Percentiles rank a stretch among this genome's conserved stretches.
These are phyloP conservation scores for Ophiorrhiza pumila DNA, from an alignment of 257 asterid species.

Conservation along the genomic window DNA sequence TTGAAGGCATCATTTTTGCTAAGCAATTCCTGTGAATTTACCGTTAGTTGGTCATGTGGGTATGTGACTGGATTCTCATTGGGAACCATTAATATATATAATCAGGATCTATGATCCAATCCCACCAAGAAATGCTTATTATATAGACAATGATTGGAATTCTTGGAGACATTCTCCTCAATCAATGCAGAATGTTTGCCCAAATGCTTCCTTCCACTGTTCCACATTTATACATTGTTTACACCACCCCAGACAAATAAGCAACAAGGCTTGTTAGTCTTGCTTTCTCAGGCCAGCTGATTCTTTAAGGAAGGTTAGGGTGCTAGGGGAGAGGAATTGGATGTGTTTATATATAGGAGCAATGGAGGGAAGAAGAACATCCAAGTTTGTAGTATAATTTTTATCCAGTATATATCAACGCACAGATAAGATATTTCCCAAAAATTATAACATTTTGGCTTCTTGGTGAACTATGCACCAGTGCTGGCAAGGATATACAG, in stretches of 20 bases:
- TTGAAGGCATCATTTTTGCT: background rate
- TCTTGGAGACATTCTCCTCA: slow-evolving; percentile 42
- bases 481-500: slow-evolving; percentile 16
- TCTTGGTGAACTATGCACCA: slow-evolving; percentile 20
- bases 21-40: slow-evolving; percentile 3
- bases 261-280: too few relatives aligned
- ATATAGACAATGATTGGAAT: slow-evolving; percentile 10
- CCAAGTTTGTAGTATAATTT: background rate
- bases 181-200: slow-evolving; percentile 22
- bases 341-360: too few relatives aligned
- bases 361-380: slow-evolving; percentile 10
- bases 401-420: slow-evolving; percentile 20
- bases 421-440: slow-evolving; percentile 19
- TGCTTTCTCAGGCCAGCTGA: too few relatives aligned
- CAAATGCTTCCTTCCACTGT: slow-evolving; percentile 22
- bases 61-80: slow-evolving; percentile 41
- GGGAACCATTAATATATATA: slow-evolving; percentile 5
- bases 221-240: too few relatives aligned
- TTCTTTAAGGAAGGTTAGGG: too few relatives aligned
- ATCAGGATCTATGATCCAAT: slow-evolving; percentile 11
- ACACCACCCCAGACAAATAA: background rate
- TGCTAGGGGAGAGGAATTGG: too few relatives aligned
- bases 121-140: background rate
- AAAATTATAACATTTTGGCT: background rate
- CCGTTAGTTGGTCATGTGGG: slow-evolving; percentile 42